These are phyloP conservation scores for Stipa capillata DNA, from an alignment of 176 grass and related monocot species.

Conservation along the genomic window DNA sequence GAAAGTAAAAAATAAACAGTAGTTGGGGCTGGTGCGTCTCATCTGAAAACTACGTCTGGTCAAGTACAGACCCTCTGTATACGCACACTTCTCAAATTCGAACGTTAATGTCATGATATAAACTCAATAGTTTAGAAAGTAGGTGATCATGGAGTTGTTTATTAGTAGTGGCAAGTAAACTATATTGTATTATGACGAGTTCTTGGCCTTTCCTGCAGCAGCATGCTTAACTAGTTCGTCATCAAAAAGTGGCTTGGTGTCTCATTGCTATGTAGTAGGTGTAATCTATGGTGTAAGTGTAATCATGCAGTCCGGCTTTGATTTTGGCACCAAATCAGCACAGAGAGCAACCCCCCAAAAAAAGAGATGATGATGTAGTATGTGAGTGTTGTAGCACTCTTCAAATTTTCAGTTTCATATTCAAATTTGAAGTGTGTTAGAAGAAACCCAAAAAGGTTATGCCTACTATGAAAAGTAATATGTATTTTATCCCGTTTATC, in stretches of 20 bases:
- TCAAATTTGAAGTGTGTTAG: not conserved
- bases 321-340: not conserved
- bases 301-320: not conserved
- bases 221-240: not conserved
- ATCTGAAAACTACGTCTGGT: conserved; percentile 9
- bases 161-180: conserved; percentile 8
- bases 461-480: too few species aligned
- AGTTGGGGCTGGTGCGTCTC: not conserved
- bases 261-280: not conserved
- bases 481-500: too few species aligned
- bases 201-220: conserved; percentile 5
- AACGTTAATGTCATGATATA: not conserved
- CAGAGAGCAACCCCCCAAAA: not conserved
- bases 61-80: not conserved
- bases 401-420: not conserved
- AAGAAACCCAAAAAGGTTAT: not conserved
- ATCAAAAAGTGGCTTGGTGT: conserved; percentile 24
- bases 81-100: not conserved
- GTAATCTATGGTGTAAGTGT: not conserved
- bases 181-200: conserved; percentile 5
- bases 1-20: not conserved
- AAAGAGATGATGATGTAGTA: not conserved
- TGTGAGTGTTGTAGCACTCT: not conserved
- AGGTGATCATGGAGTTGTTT: conserved; percentile 15
- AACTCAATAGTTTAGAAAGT: not conserved